Evolutionary conservation across 352 stramenopile genomes (phyloP), one percentile per base, ranked within the genome.

Genomic region (Pythium aquatile): DNA sequence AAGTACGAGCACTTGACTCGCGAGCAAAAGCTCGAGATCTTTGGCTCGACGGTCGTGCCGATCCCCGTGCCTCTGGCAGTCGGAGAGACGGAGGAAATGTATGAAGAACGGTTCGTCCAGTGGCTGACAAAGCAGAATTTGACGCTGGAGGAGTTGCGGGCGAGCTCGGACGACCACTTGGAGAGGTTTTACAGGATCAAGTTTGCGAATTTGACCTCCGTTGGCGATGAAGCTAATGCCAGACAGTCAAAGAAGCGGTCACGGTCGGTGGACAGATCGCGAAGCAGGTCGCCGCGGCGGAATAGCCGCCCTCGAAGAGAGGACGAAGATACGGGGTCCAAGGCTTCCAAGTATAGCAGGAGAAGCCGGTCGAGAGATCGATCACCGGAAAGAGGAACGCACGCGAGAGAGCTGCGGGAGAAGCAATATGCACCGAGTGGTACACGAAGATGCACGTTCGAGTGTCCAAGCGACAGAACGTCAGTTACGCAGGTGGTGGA

Each of bases 131-230:
- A 17, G 11, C 47, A 44, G 9, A 42, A 33, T 5, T 20, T 35
- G 32, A n/a, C 35, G 28, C 49, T 69, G 4, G 20, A 51, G 1
- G 40, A 64, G 0, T 10, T 69, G 29, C 14, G 16, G 4, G 9
- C 11, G 0, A 26, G 63, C 16, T 40, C 24, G n/a, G 37, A 67
- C 46, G n/a, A 32, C 8, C 55, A 57, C 30, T 30, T 40, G 28
- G 69, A 75, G 52, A 64, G 69, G 26, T 35, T 37, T 5, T n/a
- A 52, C 4, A 56, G 69, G 28, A 69, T 72, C 33, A 33, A 58
- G 20, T 75, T 69, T 62, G 64, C 59, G 7, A 72, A 69, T 29
- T 13, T 51, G 44, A 51, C 29, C 44, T 51, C 44, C 7, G 44
- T 17, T 14, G 17, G 29, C 3, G 44, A 30, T 1, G 44, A 5